Evolutionary conservation across 2,329 filamentous ascomycete species (phyloP).

Genomic region (Rhinocladiella mackenziei): DNA sequence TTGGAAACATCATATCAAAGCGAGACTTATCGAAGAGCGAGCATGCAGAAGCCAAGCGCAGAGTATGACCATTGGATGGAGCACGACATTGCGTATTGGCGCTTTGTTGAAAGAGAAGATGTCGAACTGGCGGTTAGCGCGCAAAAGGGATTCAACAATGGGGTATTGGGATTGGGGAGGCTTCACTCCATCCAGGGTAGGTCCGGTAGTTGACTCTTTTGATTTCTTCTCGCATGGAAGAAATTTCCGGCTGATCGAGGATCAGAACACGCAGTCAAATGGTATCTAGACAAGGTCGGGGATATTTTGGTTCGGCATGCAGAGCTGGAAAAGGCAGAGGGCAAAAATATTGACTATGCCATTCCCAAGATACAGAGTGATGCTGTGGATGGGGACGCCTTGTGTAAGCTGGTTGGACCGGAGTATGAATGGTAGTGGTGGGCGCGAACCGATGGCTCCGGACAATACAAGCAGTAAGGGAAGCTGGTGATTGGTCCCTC

Average conservation of each 20-base stretch:
- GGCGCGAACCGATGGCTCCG: no score
- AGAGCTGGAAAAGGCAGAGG: constrained; percentile 19
- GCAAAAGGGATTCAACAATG: constrained; percentile 25
- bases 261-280: constrained; percentile 25
- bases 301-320: constrained; percentile 18
- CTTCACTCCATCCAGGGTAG: constrained; percentile 23
- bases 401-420: constrained; percentile 22
- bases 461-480: no score
- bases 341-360: constrained; percentile 23
- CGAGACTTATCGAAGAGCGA: constrained; percentile 25
- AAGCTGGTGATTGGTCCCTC: no score
- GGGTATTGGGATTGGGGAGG: constrained; percentile 18
- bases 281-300: constrained; percentile 25
- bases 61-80: constrained; percentile 26
- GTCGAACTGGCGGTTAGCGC: constrained; percentile 24
- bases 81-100: constrained; percentile 26
- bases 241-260: constrained; percentile 5
- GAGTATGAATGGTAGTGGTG: constrained; percentile 20
- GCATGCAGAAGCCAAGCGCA: constrained; percentile 20
- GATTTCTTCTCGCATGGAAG: not conserved
- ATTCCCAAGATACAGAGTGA: constrained; percentile 22
- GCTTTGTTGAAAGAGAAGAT: constrained; percentile 23
- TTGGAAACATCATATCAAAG: constrained; percentile 25
- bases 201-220: not conserved
- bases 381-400: constrained; percentile 16